These are phyloP conservation scores for Cyclanthera cordifolia DNA, from an alignment of 306 rosid genomes.

Conservation along the genomic window DNA sequence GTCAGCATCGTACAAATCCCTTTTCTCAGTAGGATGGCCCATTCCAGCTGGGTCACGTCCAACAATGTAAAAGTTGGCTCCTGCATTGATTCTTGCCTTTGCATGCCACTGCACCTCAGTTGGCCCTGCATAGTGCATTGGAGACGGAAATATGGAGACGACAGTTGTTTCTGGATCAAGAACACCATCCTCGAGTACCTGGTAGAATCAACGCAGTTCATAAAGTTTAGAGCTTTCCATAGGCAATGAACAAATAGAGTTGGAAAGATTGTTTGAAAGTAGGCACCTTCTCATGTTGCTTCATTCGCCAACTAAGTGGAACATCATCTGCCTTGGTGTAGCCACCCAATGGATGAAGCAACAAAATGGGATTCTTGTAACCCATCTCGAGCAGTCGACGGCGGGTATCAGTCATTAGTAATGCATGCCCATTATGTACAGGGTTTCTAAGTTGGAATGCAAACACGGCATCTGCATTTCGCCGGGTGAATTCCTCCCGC, in stretches of 20 bases:
- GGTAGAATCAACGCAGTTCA: conserved; percentile 7
- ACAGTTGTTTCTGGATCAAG: conserved; percentile 98
- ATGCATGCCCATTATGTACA: conserved; percentile 95
- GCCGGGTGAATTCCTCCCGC: conserved; percentile 67
- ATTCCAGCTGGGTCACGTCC: conserved; percentile 99
- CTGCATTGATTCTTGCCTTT: conserved; percentile 96
- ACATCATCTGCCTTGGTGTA: conserved; percentile 97
- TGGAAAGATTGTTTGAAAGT: neutral
- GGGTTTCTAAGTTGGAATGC: conserved; percentile 96
- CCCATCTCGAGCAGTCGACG: conserved; percentile 92
- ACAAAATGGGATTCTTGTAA: conserved; percentile 80
- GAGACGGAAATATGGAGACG: conserved; percentile 96
- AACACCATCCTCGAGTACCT: conserved; percentile 99
- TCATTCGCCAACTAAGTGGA: conserved; percentile 95
- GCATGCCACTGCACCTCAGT: conserved; percentile 99
- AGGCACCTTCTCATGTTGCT: conserved; percentile 86
- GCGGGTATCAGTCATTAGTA: conserved; percentile 95
- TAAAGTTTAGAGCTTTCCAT: neutral
- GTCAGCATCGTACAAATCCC: conserved; percentile 92
- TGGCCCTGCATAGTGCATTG: conserved; percentile 99
- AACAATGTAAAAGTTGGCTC: conserved; percentile 94
- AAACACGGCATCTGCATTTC: conserved; percentile 91
- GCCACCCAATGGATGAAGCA: conserved; percentile 98
- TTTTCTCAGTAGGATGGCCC: conserved; percentile 84
- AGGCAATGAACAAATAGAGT: neutral